Base-by-base conservation (phyloP, 2,329 filamentous ascomycete genomes). In the Penicillium sp. region DNA sequence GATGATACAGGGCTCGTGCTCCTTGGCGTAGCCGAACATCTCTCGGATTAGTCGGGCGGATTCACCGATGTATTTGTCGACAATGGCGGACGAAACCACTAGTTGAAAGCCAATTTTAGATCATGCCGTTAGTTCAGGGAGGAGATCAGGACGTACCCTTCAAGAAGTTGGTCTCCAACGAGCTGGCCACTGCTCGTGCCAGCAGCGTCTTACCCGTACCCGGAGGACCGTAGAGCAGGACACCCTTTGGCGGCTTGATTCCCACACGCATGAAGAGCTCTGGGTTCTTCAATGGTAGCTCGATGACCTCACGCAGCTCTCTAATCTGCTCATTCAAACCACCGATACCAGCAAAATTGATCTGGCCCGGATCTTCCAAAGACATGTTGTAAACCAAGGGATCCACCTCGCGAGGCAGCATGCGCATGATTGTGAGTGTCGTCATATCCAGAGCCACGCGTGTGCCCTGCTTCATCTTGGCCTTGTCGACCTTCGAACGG, bases 371-470 rank as follows among this genome's bases (percentile, higher is more conserved):
- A 71, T 99, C 94, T 74, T 99, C 94, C 65, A 99, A 77, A 18
- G 94, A 99, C 94, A 99, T 99, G 81, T 99, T 99, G 84, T 99
- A 99, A 64, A 99, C 94, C 63, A 99, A 82, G 18, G 94, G 94
- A 70, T 99, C 94, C 70, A 99, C 95, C 79, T 99, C 94, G 73
- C 94, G 88, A 54, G 94, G 95, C 43, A 99, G 82, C 94, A 99
- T 99, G 69, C 94, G 90, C 94, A 99, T 99, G 76, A 99, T 99
- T 56, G 94, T 99, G 64, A 99, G 88, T 18, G 94, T 99, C 47
- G 94, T 99, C 94, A 99, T 99, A 70, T 99, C 94, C 54, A 99
- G 86, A 31, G 94, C 93, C 50, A 99, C 94, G 69, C 94, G 90
- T 26, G 93, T 96, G 66, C 95, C 95, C 77, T 99, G 94, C 83